Percentiles rank a stretch among this genome's conserved stretches.
phyloP scores from a whole-genome alignment of 331 rosid species.

The Malus hybrid region DNA sequence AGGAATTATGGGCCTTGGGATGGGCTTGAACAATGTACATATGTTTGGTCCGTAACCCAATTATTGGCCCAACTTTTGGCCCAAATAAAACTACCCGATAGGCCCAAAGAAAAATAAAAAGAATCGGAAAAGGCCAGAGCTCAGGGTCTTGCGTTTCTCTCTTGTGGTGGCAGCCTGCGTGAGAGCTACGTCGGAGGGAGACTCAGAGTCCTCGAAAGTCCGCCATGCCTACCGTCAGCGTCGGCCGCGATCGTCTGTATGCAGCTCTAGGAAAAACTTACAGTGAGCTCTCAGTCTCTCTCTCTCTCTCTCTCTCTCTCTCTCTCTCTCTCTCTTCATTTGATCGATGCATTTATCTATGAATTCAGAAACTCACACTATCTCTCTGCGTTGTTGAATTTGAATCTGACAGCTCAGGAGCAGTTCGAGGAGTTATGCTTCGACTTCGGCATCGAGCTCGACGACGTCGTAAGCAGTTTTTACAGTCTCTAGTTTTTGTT shows the following conservation, averaged over 20 bases:
- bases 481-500: no score
- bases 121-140: background rate
- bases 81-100: background rate
- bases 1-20: background rate
- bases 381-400: background rate
- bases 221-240: conserved; percentile 83
- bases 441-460: conserved; percentile 90
- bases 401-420: conserved; percentile 56
- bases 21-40: background rate
- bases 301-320: background rate
- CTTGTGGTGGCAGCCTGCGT: background rate
- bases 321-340: background rate
- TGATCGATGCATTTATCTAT: background rate
- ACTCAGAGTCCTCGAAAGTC: background rate
- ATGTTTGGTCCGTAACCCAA: background rate
- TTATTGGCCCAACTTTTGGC: background rate
- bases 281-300: conserved; percentile 42
- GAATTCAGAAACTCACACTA: background rate
- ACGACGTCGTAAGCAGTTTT: conserved; percentile 69
- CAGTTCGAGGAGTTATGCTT: conserved; percentile 91
- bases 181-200: background rate
- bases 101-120: background rate
- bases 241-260: conserved; percentile 83
- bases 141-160: background rate
- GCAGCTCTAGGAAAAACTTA: conserved; percentile 67